Conservation (phyloP, 192 early-diverging fungal genomes). For the Geosiphon pyriformis region DNA sequence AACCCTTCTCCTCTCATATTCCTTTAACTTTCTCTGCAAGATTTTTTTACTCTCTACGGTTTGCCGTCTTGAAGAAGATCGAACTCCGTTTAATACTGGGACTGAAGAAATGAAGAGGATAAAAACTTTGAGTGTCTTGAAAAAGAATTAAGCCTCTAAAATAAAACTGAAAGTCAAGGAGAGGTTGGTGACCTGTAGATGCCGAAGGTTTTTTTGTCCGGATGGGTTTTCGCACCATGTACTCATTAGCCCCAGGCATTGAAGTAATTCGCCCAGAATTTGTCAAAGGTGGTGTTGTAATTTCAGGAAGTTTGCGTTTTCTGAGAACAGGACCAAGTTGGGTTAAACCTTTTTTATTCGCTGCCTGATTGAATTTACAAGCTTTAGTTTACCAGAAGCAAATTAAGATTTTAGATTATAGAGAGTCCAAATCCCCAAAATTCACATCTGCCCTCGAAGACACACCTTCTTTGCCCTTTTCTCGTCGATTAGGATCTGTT, state of each 20-base stretch:
- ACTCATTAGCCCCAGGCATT: background rate
- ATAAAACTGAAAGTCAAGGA: background rate
- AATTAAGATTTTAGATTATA: background rate
- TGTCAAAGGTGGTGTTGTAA: background rate
- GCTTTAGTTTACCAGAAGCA: background rate
- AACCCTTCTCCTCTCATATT: constrained; percentile 36
- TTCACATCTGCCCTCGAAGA: constrained; percentile 25
- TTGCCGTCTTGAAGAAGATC: constrained; percentile 45
- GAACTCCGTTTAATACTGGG: constrained; percentile 30
- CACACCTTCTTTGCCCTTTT: constrained; percentile 35
- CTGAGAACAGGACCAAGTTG: background rate
- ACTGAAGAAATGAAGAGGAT: constrained; percentile 6
- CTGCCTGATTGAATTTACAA: background rate
- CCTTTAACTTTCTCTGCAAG: constrained; percentile 42
- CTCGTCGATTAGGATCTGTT: constrained; percentile 34
- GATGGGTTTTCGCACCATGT: background rate
- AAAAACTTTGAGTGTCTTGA: background rate
- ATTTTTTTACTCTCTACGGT: constrained; percentile 46
- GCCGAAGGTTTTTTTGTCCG: background rate
- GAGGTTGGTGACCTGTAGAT: background rate
- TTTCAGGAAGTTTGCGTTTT: too few species aligned
- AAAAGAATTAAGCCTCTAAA: constrained; percentile 18
- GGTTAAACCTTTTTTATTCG: constrained; percentile 22
- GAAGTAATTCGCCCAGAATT: background rate
- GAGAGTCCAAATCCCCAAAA: constrained; percentile 26